Conservation (phyloP, 345 rosid genomes). For the Hibiscus mutabilis region DNA sequence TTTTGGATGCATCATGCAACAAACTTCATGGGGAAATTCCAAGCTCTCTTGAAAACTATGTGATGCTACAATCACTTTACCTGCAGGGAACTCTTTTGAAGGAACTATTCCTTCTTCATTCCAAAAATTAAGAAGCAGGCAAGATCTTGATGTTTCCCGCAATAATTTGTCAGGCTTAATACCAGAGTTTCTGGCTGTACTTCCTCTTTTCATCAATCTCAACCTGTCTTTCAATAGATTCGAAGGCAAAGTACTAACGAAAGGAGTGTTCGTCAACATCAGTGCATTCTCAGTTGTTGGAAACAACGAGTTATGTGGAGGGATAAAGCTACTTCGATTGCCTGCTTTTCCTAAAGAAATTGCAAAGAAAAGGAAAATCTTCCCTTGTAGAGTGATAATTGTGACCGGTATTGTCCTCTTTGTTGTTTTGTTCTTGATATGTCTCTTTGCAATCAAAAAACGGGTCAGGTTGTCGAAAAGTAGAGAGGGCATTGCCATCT, state of each 20-base stretch:
- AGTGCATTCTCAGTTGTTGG: slow-evolving; percentile 11
- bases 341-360: slow-evolving; percentile 2
- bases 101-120: slow-evolving; percentile 18
- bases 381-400: neutral
- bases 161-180: slow-evolving; percentile 18
- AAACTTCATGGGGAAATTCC: neutral
- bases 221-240: slow-evolving; percentile 20
- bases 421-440: neutral
- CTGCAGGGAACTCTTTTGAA: neutral
- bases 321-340: neutral
- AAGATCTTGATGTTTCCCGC: slow-evolving; percentile 14
- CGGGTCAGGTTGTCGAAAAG: neutral
- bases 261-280: slow-evolving; percentile 14
- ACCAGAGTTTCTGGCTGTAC: neutral
- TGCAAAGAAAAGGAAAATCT: neutral
- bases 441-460: neutral
- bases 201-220: neutral
- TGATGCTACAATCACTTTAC: neutral
- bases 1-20: neutral
- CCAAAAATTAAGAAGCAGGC: slow-evolving; percentile 7
- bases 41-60: neutral
- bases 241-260: slow-evolving; percentile 9
- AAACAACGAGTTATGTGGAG: slow-evolving; percentile 17
- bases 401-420: neutral
- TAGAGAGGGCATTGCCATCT: neutral